Base-by-base conservation (phyloP, 441 rosid genomes). In the Eutrema salsugineum region DNA sequence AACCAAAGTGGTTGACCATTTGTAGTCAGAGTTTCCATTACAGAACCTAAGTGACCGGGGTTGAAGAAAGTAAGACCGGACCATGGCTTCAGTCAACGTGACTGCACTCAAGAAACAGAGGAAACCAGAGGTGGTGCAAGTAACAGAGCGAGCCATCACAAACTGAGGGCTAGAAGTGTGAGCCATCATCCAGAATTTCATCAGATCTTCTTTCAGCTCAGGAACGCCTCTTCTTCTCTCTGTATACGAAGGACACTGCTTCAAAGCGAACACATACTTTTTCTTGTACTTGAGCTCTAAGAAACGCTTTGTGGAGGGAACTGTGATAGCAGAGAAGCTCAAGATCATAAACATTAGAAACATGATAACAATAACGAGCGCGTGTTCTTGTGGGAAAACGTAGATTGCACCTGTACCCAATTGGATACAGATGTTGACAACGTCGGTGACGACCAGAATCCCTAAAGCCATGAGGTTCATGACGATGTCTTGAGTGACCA, bases 161-260 rank as follows among this genome's bases (percentile, higher is more conserved):
- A 91, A 91, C 80, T 94, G 98, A 8, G 98, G 98, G 71, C 87
- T 84, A 74, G 85, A 62, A 49, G 95, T 91, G 73, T 91, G 86
- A 68, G 98, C 95, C 97, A 94, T 91, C 87, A 94, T 84, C 93
- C 97, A 90, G 47, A 71, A 88, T 39, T 82, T 91, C 89, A 77
- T 78, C 8, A 94, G 50, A 16, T 75, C 84, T 40, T 82, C 84
- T 77, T 78, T 88, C 9, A 91, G 83, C 66, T 81, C 77, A 63
- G 72, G 63, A 5, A 75, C 63, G 28, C 62, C 66, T 11, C 68
- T 42, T 40, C 27, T 61, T n/a, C 27, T 50, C 57, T 75, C 73
- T 8, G 63, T 28, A 46, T 36, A 14, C 2, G 66, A 47, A 46
- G 77, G 77, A 70, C 79, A 74, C 85, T 88, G 90, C 68, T 79